Base-by-base conservation (phyloP, 495 filamentous ascomycete species). In the Penicillium manginii region DNA sequence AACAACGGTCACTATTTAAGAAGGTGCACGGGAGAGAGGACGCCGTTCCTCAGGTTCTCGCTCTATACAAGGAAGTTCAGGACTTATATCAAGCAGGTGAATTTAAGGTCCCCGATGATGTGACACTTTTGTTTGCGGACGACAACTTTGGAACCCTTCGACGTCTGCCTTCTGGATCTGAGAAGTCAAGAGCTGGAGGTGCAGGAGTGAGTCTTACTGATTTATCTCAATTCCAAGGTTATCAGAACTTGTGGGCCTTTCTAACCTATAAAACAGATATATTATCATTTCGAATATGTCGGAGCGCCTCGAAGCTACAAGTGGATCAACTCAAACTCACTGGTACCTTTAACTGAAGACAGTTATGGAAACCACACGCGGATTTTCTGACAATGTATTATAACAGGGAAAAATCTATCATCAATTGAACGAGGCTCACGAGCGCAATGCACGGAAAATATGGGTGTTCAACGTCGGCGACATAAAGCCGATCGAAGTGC, bases 381-480 rank as follows among this genome's bases (percentile, higher is more conserved):
- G 4, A 43, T n/a, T 21, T 32, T 14, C 22, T 11, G 19, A 39
- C n/a, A 32, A 22, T 26, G n/a, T 18, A 3, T n/a, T 17, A 37
- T n/a, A 18, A 14, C 22, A 65, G 62, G 62, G 62, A 8, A 71
- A 67, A 35, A 66, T 61, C 1, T 69, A 69, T 51, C 61, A 73
- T 35, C 70, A 73, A 22, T 58, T 73, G 1, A 33, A 60, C 15
- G 48, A 65, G 32, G 81, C 89, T 0, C 82, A 88, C 56, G 70
- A 81, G 17, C 77, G 86, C 32, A 78, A 84, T 22, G 88, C 89
- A 4, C 77, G 84, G 51, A 75, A 83, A 29, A 88, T 91, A 58
- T 91, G 89, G 89, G 81, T 91, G 42, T 85, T 91, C 64, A 92
- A 91, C 61, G 83, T 92, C 21, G 88, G 89, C 35, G 88, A 92